Conservation (phyloP, 169 alveolate species). For the Cryptosporidium meleagridis region DNA sequence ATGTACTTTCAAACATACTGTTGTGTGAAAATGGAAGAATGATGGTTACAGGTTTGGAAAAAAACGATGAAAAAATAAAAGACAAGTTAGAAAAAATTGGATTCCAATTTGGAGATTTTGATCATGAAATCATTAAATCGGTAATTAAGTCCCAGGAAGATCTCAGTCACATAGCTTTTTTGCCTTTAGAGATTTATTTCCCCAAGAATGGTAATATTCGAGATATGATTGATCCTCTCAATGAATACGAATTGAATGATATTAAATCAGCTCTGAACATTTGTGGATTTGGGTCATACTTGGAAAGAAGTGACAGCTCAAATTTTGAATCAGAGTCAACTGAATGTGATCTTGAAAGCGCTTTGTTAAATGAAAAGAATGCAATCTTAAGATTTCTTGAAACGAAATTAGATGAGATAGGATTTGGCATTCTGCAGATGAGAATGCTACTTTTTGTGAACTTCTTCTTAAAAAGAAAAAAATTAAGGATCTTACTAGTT, state of each 20-base stretch:
- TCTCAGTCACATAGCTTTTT: constrained; percentile 17
- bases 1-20: constrained; percentile 15
- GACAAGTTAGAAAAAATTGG: neutral
- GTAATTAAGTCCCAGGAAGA: constrained; percentile 10
- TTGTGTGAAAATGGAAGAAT: constrained; percentile 6
- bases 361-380: neutral
- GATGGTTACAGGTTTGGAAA: neutral
- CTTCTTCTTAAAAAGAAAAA: constrained; percentile 21
- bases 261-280: constrained; percentile 43
- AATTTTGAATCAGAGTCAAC: neutral
- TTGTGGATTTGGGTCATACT: constrained; percentile 59
- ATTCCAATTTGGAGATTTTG: constrained; percentile 31
- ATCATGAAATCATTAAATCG: constrained; percentile 15
- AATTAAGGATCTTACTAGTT: constrained; percentile 34
- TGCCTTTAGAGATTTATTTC: constrained; percentile 52
- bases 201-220: constrained; percentile 19
- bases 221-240: constrained; percentile 51
- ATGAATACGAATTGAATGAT: neutral
- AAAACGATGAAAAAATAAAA: neutral
- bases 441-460: constrained; percentile 65
- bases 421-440: constrained; percentile 34
- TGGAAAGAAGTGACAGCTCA: neutral
- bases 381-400: neutral
- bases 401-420: neutral
- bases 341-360: neutral